Evolutionary conservation across 768 basidiomycete species (phyloP), one percentile per base, ranked within the genome.

Genomic region (Cystobasidium tubakii): DNA sequence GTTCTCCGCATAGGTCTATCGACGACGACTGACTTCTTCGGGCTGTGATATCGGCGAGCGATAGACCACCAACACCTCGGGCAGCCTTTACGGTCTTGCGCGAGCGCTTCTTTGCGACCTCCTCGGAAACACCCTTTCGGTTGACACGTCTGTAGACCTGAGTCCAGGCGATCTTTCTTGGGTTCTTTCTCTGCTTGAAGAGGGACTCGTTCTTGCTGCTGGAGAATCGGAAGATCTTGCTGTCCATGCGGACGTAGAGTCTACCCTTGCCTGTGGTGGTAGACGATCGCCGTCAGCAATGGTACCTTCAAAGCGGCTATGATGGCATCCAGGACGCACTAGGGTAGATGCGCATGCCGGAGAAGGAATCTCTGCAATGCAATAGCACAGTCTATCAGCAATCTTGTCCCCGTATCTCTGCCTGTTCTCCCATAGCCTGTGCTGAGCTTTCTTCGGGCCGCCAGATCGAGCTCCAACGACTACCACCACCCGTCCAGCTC

Each of bases 51-150:
- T 91, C 82, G 66, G 88, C 87, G 75, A 98, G 87, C 83, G 97
- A 93, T 77, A 92, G 92, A 83, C 96, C 96, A 80, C 93, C 92
- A 82, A 98, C 92, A 76, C 96, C 96, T 81, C 96, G 92, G 85
- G 95, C 89, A 19, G 60, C 55, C 86, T 98, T 99, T 81, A 98
- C 92, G 77, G 91, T 92, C 83, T 89, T 88, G 83, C 94, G 90
- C 64, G 90, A 90, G 77, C 95, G 90, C 86, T 96, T 97, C 92
- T 98, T 99, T 80, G 93, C 92, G 66, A 94, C 90, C 84, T 98
- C 95, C 84, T 98, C 95, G 64, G 93, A 93, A 83, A 98, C 88
- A 82, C 96, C 96, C 88, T 99, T 99, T 88, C 95, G 96, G 88
- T 98, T 96, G 89, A 96, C 91, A 79, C 93, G 90, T 77, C 91